These are phyloP conservation scores for Calocera viscosa DNA, from an alignment of 768 basidiomycete genomes.

Conservation along the genomic window DNA sequence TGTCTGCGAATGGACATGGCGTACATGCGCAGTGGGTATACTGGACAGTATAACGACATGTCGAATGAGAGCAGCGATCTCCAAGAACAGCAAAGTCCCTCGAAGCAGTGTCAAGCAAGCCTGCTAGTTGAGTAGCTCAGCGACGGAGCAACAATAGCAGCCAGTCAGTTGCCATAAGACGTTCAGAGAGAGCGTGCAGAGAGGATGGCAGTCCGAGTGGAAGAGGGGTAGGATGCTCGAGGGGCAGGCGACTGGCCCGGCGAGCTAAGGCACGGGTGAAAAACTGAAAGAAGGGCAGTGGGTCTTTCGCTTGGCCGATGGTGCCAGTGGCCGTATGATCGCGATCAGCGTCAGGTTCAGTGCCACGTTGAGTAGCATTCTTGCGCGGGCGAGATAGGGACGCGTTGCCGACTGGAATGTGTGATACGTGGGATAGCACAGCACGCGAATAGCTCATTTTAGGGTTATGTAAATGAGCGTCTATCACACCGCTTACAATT, in stretches of 20 bases:
- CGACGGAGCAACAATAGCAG: too few relatives aligned
- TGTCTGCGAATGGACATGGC: too few relatives aligned
- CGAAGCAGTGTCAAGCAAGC: too few relatives aligned
- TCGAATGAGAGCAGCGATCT: too few relatives aligned
- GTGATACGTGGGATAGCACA: not conserved
- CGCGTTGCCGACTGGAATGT: conserved; percentile 8
- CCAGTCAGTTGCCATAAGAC: too few relatives aligned
- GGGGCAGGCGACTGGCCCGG: not conserved
- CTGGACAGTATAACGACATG: too few relatives aligned
- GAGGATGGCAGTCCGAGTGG: not conserved
- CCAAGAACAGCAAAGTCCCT: too few relatives aligned
- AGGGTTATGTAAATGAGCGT: conserved; percentile 4
- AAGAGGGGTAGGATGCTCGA: not conserved
- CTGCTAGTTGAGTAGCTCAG: too few relatives aligned
- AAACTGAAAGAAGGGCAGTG: not conserved
- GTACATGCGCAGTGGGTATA: too few relatives aligned
- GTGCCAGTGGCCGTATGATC: not conserved
- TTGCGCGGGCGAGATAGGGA: conserved; percentile 7
- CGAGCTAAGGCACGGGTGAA: conserved; percentile 1
- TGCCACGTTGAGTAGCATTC: not conserved
- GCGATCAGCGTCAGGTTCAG: not conserved
- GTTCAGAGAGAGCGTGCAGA: not conserved
- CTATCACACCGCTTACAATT: conserved; percentile 4
- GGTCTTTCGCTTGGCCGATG: conserved; percentile 6
- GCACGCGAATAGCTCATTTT: not conserved